Base-by-base conservation (phyloP, 1,284 basidiomycete species). In the Sporisorium reilianum region DNA sequence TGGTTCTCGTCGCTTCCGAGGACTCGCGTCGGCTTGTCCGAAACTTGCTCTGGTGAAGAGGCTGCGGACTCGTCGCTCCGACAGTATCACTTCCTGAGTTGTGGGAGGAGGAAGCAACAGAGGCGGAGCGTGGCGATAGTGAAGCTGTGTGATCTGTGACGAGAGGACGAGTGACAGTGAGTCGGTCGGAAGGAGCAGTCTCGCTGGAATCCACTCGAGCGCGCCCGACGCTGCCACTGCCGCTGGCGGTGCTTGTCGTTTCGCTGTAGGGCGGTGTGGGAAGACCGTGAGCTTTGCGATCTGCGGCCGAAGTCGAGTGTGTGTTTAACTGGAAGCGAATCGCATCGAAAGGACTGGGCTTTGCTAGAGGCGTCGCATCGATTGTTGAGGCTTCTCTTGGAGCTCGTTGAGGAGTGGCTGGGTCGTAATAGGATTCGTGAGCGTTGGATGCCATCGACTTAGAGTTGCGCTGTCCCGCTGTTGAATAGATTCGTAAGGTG, bases 231-330 rank as follows among this genome's bases (percentile, higher is more conserved):
- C 69, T 68, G 50, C 64, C 64, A 42, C 64, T 60, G 0, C 52
- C 62, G 42, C 72, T 58, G 2, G 63, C 56, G 44, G 65, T 72
- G 55, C 68, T 69, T 5, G 74, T 70, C 7, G 57, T 50, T 32
- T 76, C 74, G 38, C 74, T 76, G 38, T 64, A 58, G 0, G 74
- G 74, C 20, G 74, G 74, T 23, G 74, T 76, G 54, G 64, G 74
- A 26, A 75, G 52, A 25, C 56, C 71, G 51, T 32, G 20, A 18
- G 12, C 7, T 20, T 28, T 55, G 22, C 38, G 44, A 14, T 42
- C 38, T 18, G 34, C 48, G 3, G 46, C 20, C 6, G 55, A 44
- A 51, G 48, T 34, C 25, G 52, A 22, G 34, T 55, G 14, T 20
- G 48, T 32, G 23, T 38, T 42, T 34, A 51, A 28, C 28, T 46